phyloP scores from a whole-genome alignment of 345 rosid species.

The Gossypium rotundifolium region DNA sequence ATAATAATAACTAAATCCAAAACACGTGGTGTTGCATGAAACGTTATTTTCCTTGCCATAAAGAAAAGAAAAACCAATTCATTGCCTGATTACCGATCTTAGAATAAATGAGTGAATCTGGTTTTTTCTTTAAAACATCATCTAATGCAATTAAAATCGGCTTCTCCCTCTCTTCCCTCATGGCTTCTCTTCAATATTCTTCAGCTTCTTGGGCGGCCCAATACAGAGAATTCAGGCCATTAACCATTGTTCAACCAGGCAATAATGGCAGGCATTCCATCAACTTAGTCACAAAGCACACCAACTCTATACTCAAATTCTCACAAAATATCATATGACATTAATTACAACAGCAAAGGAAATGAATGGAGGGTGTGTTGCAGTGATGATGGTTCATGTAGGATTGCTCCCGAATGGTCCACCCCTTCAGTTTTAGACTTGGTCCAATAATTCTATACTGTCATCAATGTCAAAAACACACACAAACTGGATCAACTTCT shows the following conservation, averaged over 20 bases:
- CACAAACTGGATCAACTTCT: conserved; percentile 8
- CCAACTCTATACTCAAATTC: neutral
- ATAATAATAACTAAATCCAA: neutral
- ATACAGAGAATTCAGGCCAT: neutral
- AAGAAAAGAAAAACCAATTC: neutral
- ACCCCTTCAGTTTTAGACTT: neutral
- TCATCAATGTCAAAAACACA: conserved; percentile 12
- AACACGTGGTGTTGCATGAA: neutral
- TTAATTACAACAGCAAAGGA: neutral
- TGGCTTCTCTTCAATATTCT: conserved; percentile 10
- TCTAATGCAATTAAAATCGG: neutral
- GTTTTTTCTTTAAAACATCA: neutral
- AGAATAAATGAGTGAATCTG: neutral
- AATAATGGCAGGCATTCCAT: conserved; percentile 2
- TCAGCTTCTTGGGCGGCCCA: neutral
- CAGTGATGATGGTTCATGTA: neutral
- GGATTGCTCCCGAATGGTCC: neutral
- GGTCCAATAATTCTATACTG: conserved; percentile 2
- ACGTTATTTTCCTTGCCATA: neutral
- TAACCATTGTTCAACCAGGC: neutral
- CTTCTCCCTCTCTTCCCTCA: neutral
- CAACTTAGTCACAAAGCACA: neutral
- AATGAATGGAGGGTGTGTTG: conserved; percentile 3
- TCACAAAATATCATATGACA: neutral
- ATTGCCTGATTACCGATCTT: neutral